Conservation (phyloP, 495 filamentous ascomycete genomes). For the Tuber borchii region DNA sequence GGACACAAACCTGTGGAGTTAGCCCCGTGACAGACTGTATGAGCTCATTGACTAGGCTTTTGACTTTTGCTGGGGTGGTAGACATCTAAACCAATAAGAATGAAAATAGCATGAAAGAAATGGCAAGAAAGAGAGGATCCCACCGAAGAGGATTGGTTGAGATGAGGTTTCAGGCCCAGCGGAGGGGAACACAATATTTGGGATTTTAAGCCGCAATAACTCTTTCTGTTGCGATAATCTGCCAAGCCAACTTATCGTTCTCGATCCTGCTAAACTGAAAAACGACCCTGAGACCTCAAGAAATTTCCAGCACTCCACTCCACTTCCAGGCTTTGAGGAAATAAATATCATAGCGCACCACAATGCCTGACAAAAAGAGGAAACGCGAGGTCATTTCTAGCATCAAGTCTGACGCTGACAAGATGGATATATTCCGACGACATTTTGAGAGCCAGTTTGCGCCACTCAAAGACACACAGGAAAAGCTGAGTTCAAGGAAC, state of each 20-base stretch:
- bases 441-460: constrained; percentile 85
- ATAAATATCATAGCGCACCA: neutral
- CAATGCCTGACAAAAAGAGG: constrained; percentile 21
- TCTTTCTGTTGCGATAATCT: neutral
- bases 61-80: constrained; percentile 29
- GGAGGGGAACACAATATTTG: neutral
- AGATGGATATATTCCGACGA: constrained; percentile 60
- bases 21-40: constrained; percentile 30
- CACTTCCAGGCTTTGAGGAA: neutral
- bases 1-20: constrained; percentile 21
- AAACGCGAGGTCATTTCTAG: neutral
- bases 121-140: neutral
- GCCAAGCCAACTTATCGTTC: neutral
- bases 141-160: neutral
- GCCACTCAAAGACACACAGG: constrained; percentile 51
- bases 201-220: neutral
- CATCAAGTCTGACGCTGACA: constrained; percentile 9
- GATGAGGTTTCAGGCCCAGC: neutral
- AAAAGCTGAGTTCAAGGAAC: constrained; percentile 8
- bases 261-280: constrained; percentile 7
- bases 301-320: constrained; percentile 8
- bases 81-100: constrained; percentile 15
- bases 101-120: neutral
- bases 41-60: constrained; percentile 28
- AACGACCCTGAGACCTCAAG: constrained; percentile 14